Evolutionary conservation across 2,329 filamentous ascomycete species (phyloP).

Genomic region (Claviceps sp.): DNA sequence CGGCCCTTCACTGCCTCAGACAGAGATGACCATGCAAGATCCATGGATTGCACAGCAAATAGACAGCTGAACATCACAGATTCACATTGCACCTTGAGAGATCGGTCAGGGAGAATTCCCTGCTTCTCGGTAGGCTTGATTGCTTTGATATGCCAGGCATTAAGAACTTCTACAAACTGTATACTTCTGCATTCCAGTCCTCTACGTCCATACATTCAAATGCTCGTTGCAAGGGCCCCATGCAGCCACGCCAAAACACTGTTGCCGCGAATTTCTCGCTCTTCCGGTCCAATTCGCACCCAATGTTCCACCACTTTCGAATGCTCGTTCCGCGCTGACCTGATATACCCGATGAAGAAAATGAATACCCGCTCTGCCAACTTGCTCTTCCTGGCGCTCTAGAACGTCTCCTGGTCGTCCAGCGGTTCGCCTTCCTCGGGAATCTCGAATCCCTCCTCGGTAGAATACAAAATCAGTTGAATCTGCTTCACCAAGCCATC

Average conservation of each 20-base stretch:
- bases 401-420: conserved; percentile 74
- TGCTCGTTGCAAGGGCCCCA: conserved; percentile 4
- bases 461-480: conserved; percentile 93
- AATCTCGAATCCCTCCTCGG: conserved; percentile 86
- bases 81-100: no score
- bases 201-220: conserved; percentile 1
- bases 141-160: conserved; percentile 1
- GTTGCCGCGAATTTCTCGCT: background rate
- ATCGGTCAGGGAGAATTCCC: background rate
- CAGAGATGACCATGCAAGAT: background rate
- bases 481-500: conserved; percentile 89
- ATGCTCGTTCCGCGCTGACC: background rate
- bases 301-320: background rate
- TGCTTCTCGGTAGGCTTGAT: conserved; percentile 1
- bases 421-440: conserved; percentile 61
- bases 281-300: background rate
- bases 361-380: background rate
- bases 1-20: background rate
- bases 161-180: conserved; percentile 1
- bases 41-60: background rate
- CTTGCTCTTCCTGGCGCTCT: conserved; percentile 8
- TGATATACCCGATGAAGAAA: background rate
- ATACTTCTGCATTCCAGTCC: background rate
- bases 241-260: background rate
- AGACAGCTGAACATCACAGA: no score